Evolutionary conservation across 768 basidiomycete species (phyloP).

Genomic region (Zangia roseola): DNA sequence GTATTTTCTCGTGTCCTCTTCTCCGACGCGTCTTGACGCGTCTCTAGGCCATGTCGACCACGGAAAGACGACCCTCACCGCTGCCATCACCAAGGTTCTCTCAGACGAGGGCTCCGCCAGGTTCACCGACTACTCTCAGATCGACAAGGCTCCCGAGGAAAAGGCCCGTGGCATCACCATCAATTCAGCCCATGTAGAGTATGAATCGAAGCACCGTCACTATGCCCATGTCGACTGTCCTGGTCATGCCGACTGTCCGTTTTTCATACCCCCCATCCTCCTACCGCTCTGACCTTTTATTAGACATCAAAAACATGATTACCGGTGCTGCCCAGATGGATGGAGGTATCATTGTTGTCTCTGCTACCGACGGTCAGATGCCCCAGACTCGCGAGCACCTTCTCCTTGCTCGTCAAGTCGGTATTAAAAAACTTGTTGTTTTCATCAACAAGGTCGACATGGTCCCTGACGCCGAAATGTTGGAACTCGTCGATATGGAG

Average conservation of each 20-base stretch:
- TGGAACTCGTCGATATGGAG: conserved; percentile 99
- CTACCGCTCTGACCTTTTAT: conserved; percentile 4
- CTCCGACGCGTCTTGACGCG: conserved; percentile 19
- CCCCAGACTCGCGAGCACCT: conserved; percentile 98
- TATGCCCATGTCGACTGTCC: conserved; percentile 99
- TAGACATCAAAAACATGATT: conserved; percentile 98
- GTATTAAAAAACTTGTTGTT: conserved; percentile 95
- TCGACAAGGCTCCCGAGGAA: conserved; percentile 99
- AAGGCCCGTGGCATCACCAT: conserved; percentile 99
- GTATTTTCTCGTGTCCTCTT: conserved; percentile 33
- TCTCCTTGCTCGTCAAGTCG: conserved; percentile 96
- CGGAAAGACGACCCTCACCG: conserved; percentile 96
- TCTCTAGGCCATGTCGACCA: conserved; percentile 87
- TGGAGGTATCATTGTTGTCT: conserved; percentile 93
- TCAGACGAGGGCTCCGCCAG: conserved; percentile 67
- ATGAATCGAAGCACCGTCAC: conserved; percentile 86
- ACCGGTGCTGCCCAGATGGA: conserved; percentile 99
- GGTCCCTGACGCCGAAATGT: conserved; percentile 96
- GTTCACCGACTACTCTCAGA: conserved; percentile 95
- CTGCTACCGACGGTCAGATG: conserved; percentile 99
- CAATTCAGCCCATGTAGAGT: conserved; percentile 98
- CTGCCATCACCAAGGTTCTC: conserved; percentile 93
- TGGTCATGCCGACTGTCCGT: conserved; percentile 90
- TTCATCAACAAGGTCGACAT: conserved; percentile 99
- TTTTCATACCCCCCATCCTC: not conserved